Evolutionary conservation across 2,329 filamentous ascomycete species (phyloP).

Genomic region (Xylaria polymorpha): DNA sequence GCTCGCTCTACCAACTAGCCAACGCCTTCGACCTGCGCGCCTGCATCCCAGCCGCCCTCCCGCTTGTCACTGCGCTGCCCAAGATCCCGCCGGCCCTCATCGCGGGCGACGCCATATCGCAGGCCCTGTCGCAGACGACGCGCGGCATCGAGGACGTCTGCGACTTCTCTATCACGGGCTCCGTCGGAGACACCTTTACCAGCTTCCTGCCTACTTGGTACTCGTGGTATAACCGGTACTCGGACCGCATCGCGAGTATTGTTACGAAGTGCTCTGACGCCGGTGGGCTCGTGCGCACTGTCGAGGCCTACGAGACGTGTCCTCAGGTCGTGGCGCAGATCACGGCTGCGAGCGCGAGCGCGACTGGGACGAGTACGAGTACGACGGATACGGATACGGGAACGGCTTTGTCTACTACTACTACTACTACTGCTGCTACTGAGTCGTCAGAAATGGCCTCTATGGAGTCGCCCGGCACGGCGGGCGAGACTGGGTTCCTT

Average conservation of each 20-base stretch:
- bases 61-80: conserved; percentile 42
- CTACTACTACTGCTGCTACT: not conserved
- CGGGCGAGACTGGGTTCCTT: conserved; percentile 36
- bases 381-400: not conserved
- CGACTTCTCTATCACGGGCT: conserved; percentile 43
- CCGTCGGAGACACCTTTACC: conserved; percentile 40
- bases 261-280: conserved; percentile 41
- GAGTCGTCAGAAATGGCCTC: conserved; percentile 15
- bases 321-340: conserved; percentile 32
- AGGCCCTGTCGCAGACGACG: conserved; percentile 46
- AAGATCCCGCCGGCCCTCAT: conserved; percentile 41
- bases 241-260: conserved; percentile 35
- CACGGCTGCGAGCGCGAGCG: conserved; percentile 5
- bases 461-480: conserved; percentile 21
- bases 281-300: conserved; percentile 34
- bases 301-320: conserved; percentile 41
- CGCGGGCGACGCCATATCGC: conserved; percentile 37
- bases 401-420: not conserved
- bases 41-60: conserved; percentile 42
- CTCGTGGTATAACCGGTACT: conserved; percentile 42
- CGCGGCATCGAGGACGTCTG: conserved; percentile 43
- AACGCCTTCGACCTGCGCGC: conserved; percentile 38
- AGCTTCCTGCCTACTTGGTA: conserved; percentile 45
- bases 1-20: conserved; percentile 36
- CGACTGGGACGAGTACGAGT: not conserved